These are phyloP conservation scores for Eucalyptus sp. DNA, from an alignment of 345 rosid species.

Conservation along the genomic window DNA sequence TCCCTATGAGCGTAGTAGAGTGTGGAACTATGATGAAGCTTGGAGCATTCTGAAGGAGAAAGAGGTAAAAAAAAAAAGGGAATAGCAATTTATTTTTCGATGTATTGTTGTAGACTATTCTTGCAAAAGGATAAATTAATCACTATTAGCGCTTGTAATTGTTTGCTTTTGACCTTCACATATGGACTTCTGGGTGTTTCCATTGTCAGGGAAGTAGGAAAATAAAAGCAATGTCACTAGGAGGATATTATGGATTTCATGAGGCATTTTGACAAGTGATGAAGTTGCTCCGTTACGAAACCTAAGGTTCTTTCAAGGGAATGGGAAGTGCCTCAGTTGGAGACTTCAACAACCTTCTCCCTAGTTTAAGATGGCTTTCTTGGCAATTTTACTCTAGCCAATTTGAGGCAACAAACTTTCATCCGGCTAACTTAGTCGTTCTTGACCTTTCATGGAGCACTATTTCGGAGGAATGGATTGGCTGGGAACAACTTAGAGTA, in stretches of 20 bases:
- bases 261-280: fast-evolving
- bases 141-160: not conserved
- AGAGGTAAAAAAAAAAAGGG: not conserved
- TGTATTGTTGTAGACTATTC: not conserved
- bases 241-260: fast-evolving
- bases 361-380: too few relatives aligned
- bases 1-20: not conserved
- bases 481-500: too few relatives aligned
- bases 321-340: fast-evolving
- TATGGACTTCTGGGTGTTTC: too few relatives aligned
- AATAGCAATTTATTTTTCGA: not conserved
- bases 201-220: too few relatives aligned
- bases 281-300: not conserved
- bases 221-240: too few relatives aligned
- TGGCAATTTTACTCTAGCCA: fast-evolving
- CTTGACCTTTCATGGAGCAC: too few relatives aligned
- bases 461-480: too few relatives aligned
- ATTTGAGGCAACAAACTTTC: too few relatives aligned
- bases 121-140: not conserved
- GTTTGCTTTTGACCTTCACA: not conserved
- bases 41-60: fast-evolving
- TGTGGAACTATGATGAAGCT: fast-evolving
- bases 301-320: not conserved
- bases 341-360: not conserved
- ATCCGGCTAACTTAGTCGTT: too few relatives aligned